Conservation (phyloP, 345 rosid genomes). For the Citrus maxima region DNA sequence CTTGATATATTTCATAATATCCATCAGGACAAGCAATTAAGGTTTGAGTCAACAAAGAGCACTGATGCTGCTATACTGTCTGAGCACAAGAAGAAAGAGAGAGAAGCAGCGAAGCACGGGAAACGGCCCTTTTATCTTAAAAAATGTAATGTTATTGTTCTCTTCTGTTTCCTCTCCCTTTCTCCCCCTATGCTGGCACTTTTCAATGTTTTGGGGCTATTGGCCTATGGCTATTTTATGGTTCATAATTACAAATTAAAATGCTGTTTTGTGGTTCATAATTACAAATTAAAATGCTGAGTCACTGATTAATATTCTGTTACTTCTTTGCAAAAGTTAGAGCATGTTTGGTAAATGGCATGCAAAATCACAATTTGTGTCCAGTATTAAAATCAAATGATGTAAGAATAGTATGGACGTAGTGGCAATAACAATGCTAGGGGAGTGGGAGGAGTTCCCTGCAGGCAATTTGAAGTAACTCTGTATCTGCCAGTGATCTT, state of each 20-base stretch:
- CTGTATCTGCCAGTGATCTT: background rate
- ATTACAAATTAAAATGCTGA: background rate
- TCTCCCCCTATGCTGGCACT: background rate
- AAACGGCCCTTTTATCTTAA: conserved; percentile 82
- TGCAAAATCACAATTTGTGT: background rate
- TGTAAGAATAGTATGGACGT: background rate
- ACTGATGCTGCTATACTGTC: conserved; percentile 57
- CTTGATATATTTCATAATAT: background rate
- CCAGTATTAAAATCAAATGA: background rate
- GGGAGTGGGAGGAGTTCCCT: background rate
- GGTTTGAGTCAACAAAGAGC: conserved; percentile 37
- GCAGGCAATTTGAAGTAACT: too few relatives aligned
- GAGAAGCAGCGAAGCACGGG: conserved; percentile 86
- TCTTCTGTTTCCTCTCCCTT: conserved; percentile 2
- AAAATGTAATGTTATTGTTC: conserved; percentile 43
- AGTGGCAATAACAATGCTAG: background rate
- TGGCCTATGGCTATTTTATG: background rate
- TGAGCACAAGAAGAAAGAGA: conserved; percentile 79
- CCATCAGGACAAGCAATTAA: conserved; percentile 69
- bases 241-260: background rate
- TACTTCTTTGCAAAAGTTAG: background rate
- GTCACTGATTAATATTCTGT: background rate
- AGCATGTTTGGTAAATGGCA: background rate
- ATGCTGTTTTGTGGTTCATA: background rate
- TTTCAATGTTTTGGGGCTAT: background rate